Evolutionary conservation across 1,284 basidiomycete species (phyloP).

Genomic region (Psilocybe mexicana): DNA sequence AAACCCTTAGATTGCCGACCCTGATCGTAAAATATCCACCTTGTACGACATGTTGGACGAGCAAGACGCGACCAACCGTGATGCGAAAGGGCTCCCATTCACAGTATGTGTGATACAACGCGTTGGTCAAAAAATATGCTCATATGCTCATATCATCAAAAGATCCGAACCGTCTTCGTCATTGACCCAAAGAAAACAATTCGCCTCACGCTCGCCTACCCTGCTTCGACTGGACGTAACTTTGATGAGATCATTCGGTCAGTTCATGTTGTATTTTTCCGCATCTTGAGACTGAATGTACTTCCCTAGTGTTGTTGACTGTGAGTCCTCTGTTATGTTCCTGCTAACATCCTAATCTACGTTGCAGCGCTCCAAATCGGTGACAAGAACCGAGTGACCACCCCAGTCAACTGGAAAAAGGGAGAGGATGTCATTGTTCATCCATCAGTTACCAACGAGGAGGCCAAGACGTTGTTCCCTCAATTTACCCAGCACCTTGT

Average conservation of each 20-base stretch:
- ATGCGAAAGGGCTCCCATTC: conserved; percentile 87
- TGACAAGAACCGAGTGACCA: conserved; percentile 86
- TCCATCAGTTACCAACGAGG: conserved; percentile 82
- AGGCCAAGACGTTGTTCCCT: conserved; percentile 89
- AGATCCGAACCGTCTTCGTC: conserved; percentile 95
- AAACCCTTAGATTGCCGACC: conserved; percentile 79
- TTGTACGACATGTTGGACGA: conserved; percentile 96
- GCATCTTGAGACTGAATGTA: neutral
- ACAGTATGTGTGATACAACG: conserved; percentile 48
- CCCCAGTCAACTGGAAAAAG: conserved; percentile 93
- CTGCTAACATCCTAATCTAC: conserved; percentile 3
- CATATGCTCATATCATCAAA: conserved; percentile 22
- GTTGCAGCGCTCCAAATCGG: conserved; percentile 83
- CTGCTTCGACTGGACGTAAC: conserved; percentile 83
- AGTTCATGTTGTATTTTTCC: conserved; percentile 18
- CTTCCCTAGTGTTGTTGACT: conserved; percentile 41
- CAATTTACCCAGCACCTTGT: conserved; percentile 70
- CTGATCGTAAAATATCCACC: conserved; percentile 82
- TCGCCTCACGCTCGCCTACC: conserved; percentile 89
- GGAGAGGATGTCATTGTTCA: conserved; percentile 96
- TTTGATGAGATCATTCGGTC: conserved; percentile 88
- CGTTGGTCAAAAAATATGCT: conserved; percentile 7
- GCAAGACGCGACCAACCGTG: conserved; percentile 93
- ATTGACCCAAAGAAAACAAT: conserved; percentile 93
- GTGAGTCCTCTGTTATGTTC: conserved; percentile 27